A percentile compares a stretch with the other conserved stretches of the same genome.
Conservation (phyloP, 345 rosid species). For the Lepidium africanum region DNA sequence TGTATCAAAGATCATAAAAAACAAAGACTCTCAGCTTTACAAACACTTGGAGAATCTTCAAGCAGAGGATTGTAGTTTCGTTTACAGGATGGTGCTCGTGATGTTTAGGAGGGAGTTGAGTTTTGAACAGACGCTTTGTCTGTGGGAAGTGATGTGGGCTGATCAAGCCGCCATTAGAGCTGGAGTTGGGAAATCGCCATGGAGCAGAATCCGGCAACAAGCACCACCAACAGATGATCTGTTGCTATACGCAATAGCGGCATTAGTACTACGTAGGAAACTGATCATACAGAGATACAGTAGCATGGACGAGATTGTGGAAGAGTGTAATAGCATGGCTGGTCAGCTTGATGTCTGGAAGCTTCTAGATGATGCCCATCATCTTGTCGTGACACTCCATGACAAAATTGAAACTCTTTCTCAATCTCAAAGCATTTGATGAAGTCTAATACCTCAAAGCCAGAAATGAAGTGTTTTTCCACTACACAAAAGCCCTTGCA, state of each 20-base stretch:
- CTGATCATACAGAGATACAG: slow-evolving; percentile 80
- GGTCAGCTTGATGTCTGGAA: slow-evolving; percentile 98
- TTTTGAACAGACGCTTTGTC: slow-evolving; percentile 84
- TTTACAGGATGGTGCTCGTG: slow-evolving; percentile 97
- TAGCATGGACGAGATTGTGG: slow-evolving; percentile 98
- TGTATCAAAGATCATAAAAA: slow-evolving; percentile 83
- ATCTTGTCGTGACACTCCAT: slow-evolving; percentile 80
- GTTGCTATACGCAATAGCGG: slow-evolving; percentile 89
- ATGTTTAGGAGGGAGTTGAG: slow-evolving; percentile 87
- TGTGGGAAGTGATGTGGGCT: slow-evolving; percentile 99
- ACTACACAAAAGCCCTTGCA: slow-evolving; percentile 16
- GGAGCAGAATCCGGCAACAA: slow-evolving; percentile 84
- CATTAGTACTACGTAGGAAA: slow-evolving; percentile 86
- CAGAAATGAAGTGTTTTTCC: slow-evolving; percentile 31
- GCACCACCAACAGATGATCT: slow-evolving; percentile 95
- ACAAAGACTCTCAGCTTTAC: slow-evolving; percentile 88
- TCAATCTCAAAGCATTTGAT: slow-evolving; percentile 23
- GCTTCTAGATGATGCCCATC: slow-evolving; percentile 88
- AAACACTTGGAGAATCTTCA: slow-evolving; percentile 86
- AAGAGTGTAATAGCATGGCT: slow-evolving; percentile 94
- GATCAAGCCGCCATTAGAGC: slow-evolving; percentile 99
- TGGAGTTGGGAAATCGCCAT: slow-evolving; percentile 82
- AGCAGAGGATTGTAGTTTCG: slow-evolving; percentile 96
- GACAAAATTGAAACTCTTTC: slow-evolving; percentile 61
- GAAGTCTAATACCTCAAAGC: slow-evolving; percentile 6